These are phyloP conservation scores for Chrysoporthe austroafricana DNA, from an alignment of 2,329 filamentous ascomycete species.

Conservation along the genomic window DNA sequence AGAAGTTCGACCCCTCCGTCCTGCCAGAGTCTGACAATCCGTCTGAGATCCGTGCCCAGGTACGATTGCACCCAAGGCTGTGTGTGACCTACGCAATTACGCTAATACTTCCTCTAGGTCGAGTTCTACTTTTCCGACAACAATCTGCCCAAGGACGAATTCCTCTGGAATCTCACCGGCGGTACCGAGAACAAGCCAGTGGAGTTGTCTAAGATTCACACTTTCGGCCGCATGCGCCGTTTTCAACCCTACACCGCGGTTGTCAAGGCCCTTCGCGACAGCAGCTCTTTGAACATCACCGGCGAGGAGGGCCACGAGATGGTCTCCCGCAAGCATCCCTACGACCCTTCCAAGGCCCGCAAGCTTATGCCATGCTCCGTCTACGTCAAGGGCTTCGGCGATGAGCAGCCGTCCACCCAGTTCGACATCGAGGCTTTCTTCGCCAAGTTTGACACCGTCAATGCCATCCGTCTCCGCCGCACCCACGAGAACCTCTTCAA, in stretches of 20 bases:
- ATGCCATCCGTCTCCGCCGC: constrained; percentile 85
- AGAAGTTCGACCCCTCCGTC: constrained; percentile 71
- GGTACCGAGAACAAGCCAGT: constrained; percentile 84
- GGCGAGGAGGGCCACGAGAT: constrained; percentile 74
- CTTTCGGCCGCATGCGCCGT: constrained; percentile 93
- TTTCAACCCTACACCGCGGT: constrained; percentile 89
- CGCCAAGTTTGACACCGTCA: constrained; percentile 75
- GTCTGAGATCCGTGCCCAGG: constrained; percentile 80
- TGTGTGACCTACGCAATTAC: neutral
- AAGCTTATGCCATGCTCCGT: constrained; percentile 74
- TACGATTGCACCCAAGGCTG: constrained; percentile 41
- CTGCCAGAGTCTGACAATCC: constrained; percentile 77
- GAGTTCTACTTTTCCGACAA: constrained; percentile 96
- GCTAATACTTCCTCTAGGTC: constrained; percentile 60
- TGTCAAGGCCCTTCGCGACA: constrained; percentile 80
- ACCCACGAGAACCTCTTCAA: constrained; percentile 78
- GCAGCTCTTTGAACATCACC: constrained; percentile 55
- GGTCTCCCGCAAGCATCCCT: constrained; percentile 77
- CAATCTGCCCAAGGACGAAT: constrained; percentile 88
- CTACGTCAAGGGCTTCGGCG: constrained; percentile 93
- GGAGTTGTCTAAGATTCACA: constrained; percentile 74
- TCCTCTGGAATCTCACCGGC: constrained; percentile 77
- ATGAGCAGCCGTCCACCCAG: constrained; percentile 81
- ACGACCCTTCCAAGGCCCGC: constrained; percentile 60
- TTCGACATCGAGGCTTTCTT: constrained; percentile 96